Evolutionary conservation across 2,329 filamentous ascomycete species (phyloP), one percentile per base, ranked within the genome.

Genomic region (Lasiodiplodia gonubiensis): DNA sequence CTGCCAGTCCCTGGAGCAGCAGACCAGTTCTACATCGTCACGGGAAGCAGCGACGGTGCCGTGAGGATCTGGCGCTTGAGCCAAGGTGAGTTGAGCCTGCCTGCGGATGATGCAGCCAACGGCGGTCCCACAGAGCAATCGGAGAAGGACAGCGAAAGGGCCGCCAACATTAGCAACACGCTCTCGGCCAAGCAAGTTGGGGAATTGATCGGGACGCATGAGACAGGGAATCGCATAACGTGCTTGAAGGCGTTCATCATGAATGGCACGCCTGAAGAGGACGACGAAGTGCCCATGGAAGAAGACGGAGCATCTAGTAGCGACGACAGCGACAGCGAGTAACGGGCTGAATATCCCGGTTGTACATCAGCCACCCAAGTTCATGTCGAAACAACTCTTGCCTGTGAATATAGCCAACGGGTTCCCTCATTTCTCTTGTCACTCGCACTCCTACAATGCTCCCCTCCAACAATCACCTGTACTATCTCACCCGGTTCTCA

Each of bases 241-340:
- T 98, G 95, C 77, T 76, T 98, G 74, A 89, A 88, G 72, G 90
- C 90, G 25, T 98, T 97, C 81, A 83, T 92, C 70, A 96, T 98
- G 92, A 86, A 92, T 78, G 77, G 77, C 2, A 73, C 68, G 25
- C 71, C 75, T 0, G 76, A 75, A 16, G 72, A 74, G 18, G 55
- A 46, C 8, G 73, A 67, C 3, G 74, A 75, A 37, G 72, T 72
- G 8, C 70, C 71, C 1, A 55, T 37, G 39, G 68, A 69, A 4
- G 70, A 71, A 35, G 66, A 64, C 10, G 68, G 70, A n/a, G 37
- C 53, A 33, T 42, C 64, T 18, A 68, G 59, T 46, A 65, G 57
- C 6, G 57, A 54, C n/a, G 65, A 73, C 51, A 67, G 66, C 48
- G 66, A 59, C 53, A 70, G 69, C 48, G 69, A 68, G 14, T 71